Conservation (phyloP, 106 monocot species). For the Allium sativum region DNA sequence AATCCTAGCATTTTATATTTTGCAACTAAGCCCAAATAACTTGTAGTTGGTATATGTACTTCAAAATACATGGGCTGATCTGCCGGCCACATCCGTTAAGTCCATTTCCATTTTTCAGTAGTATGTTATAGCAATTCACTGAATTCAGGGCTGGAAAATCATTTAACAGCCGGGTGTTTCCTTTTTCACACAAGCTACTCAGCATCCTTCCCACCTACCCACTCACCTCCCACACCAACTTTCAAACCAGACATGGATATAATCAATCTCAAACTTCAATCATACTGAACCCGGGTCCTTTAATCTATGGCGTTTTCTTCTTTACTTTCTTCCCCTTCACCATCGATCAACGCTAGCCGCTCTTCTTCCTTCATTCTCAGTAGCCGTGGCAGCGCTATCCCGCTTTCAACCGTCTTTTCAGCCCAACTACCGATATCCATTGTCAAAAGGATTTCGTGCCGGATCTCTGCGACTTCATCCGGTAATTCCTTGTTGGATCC, state of each 20-base stretch:
- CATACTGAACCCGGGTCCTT: neutral
- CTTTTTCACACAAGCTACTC: neutral
- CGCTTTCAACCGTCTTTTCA: neutral
- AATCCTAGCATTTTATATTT: too few species aligned
- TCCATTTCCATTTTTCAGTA: too few species aligned
- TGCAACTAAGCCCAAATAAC: too few species aligned
- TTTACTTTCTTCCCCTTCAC: constrained; percentile 11
- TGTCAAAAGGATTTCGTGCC: constrained; percentile 1
- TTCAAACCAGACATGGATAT: too few species aligned
- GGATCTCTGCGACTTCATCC: constrained; percentile 35
- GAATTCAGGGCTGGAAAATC: too few species aligned
- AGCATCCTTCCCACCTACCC: neutral
- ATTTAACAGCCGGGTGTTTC: too few species aligned
- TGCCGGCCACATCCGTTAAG: too few species aligned
- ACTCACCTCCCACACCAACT: neutral
- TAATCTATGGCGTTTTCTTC: constrained; percentile 25
- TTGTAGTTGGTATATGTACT: too few species aligned
- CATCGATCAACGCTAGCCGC: constrained; percentile 3
- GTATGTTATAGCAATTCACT: too few species aligned
- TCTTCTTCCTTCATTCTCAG: neutral
- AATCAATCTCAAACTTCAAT: too few species aligned
- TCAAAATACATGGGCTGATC: too few species aligned
- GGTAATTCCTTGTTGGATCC: constrained; percentile 36
- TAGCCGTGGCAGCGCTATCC: neutral
- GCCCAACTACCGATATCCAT: neutral